These are phyloP conservation scores for Flueggea neowawraea DNA, from an alignment of 441 rosid genomes.

Conservation along the genomic window DNA sequence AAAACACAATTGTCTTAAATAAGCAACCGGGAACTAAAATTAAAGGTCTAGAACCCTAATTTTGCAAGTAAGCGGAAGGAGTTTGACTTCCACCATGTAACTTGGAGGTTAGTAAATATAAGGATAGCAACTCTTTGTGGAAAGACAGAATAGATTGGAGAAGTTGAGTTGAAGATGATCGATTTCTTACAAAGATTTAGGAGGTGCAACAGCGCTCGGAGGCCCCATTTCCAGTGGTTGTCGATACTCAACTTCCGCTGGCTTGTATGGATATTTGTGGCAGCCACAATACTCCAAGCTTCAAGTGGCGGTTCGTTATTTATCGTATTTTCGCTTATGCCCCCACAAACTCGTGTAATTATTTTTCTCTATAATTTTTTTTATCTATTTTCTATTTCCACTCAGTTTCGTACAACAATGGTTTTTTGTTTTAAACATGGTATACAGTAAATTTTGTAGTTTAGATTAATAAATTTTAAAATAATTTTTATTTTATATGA, in stretches of 20 bases:
- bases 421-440: too few relatives aligned
- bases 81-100: background rate
- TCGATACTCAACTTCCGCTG: background rate
- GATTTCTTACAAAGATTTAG: constrained; percentile 18
- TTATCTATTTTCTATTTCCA: too few relatives aligned
- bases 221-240: constrained; percentile 16
- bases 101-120: background rate
- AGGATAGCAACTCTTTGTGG: background rate
- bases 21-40: background rate
- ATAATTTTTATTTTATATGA: too few relatives aligned
- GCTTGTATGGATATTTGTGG: constrained; percentile 1
- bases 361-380: background rate
- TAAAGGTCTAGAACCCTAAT: background rate
- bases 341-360: background rate
- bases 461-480: too few relatives aligned
- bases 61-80: background rate
- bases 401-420: too few relatives aligned
- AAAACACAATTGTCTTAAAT: background rate
- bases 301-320: background rate
- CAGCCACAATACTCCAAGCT: background rate
- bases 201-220: constrained; percentile 15
- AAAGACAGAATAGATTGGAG: background rate
- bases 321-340: background rate
- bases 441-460: too few relatives aligned
- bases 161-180: background rate